These are phyloP conservation scores for Vigna mungo DNA, from an alignment of 306 rosid species.

Conservation along the genomic window DNA sequence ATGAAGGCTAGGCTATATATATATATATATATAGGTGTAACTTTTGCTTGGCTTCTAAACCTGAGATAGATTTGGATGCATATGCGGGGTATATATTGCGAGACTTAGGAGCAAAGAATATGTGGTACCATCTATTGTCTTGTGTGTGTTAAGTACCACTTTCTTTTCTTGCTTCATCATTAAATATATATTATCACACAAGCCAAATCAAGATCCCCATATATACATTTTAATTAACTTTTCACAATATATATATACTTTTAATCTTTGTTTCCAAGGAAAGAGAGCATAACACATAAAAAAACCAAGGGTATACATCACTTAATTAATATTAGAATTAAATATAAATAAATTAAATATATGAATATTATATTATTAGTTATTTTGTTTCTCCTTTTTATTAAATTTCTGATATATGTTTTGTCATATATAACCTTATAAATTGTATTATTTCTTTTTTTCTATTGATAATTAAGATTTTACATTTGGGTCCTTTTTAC, in stretches of 20 bases:
- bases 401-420: too few relatives aligned
- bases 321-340: too few relatives aligned
- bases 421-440: too few relatives aligned
- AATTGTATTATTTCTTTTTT: too few relatives aligned
- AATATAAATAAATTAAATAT: too few relatives aligned
- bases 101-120: conserved; percentile 69
- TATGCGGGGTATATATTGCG: conserved; percentile 43
- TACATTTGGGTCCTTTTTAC: conserved; percentile 2
- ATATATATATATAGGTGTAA: background rate
- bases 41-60: conserved; percentile 71
- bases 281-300: conserved; percentile 31
- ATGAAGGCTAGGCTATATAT: background rate
- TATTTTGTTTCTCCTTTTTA: too few relatives aligned
- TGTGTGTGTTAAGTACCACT: conserved; percentile 2
- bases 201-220: conserved; percentile 32
- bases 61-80: conserved; percentile 32
- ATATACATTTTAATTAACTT: conserved; percentile 13
- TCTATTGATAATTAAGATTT: background rate
- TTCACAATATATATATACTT: conserved; percentile 9
- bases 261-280: conserved; percentile 50
- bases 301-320: too few relatives aligned
- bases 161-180: conserved; percentile 12
- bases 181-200: conserved; percentile 35
- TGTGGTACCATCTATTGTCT: conserved; percentile 34
- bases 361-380: too few relatives aligned